Evolutionary conservation across 164 flowering plant genomes (phyloP).

Genomic region (Vitis cinerea): DNA sequence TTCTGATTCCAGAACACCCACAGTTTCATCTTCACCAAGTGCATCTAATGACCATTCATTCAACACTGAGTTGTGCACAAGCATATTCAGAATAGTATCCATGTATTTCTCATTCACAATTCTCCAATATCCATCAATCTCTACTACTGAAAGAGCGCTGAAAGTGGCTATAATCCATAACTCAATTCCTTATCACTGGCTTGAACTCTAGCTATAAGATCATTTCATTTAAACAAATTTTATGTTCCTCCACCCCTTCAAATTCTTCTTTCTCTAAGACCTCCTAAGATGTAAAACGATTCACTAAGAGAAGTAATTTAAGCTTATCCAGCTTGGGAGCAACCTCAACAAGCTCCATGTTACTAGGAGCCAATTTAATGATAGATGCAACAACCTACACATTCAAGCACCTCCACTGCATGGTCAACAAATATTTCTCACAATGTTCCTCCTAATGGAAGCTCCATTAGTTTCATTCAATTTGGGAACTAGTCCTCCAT

Average conservation of each 20-base stretch:
- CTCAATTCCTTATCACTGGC: slow-evolving; percentile 86
- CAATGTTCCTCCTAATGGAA: no score
- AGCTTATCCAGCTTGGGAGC: slow-evolving; percentile 86
- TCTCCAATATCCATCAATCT: slow-evolving; percentile 88
- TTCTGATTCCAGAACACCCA: slow-evolving; percentile 47
- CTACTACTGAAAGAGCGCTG: slow-evolving; percentile 41
- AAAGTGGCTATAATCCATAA: slow-evolving; percentile 53
- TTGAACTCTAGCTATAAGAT: slow-evolving; percentile 64
- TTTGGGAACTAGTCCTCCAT: no score
- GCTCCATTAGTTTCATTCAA: no score
- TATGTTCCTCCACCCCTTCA: neutral
- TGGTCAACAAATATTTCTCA: no score
- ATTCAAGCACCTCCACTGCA: no score
- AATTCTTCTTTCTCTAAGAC: slow-evolving; percentile 38
- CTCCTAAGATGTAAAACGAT: slow-evolving; percentile 49
- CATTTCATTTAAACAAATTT: slow-evolving; percentile 61
- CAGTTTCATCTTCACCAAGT: slow-evolving; percentile 57
- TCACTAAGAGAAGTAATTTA: slow-evolving; percentile 48
- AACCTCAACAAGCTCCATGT: slow-evolving; percentile 75
- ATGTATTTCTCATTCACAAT: slow-evolving; percentile 67
- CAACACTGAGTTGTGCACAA: slow-evolving; percentile 57
- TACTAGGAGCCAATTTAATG: slow-evolving; percentile 67
- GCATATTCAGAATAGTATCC: slow-evolving; percentile 48
- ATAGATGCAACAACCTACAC: slow-evolving; percentile 35
- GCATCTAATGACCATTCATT: slow-evolving; percentile 68